Percentiles rank a stretch among this genome's conserved stretches.
Evolutionary conservation across 2,329 filamentous ascomycete genomes (phyloP).

Genomic region (Triangularia setosa): DNA sequence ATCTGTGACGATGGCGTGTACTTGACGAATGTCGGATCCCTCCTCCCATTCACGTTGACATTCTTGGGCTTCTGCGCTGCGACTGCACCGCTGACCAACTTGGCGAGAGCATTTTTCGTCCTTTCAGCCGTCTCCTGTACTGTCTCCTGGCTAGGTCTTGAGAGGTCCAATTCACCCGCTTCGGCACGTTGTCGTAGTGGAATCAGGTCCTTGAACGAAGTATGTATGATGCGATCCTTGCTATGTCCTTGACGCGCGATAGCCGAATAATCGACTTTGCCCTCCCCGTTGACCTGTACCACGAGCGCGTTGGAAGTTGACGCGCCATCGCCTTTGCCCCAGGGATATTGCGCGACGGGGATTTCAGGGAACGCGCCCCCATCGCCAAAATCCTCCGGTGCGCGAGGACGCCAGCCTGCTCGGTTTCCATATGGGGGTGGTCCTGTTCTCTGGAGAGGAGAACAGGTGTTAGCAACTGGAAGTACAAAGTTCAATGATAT

Average conservation of each 20-base stretch:
- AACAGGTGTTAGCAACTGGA: constrained; percentile 16
- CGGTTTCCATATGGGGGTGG: constrained; percentile 87
- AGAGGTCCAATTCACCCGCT: constrained; percentile 84
- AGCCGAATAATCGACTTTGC: constrained; percentile 94
- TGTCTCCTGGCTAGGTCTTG: constrained; percentile 78
- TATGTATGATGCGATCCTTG: constrained; percentile 81
- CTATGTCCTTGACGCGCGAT: constrained; percentile 87
- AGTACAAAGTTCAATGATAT: background rate
- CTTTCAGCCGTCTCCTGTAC: constrained; percentile 80
- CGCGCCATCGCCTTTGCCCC: constrained; percentile 79
- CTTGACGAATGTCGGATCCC: constrained; percentile 87
- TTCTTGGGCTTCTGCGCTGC: constrained; percentile 95
- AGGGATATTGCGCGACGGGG: constrained; percentile 87
- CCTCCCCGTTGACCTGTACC: constrained; percentile 86
- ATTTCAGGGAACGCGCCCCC: constrained; percentile 95
- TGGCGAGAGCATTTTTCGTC: constrained; percentile 81
- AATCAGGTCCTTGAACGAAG: constrained; percentile 95
- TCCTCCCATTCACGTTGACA: constrained; percentile 73
- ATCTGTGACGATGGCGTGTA: constrained; percentile 97
- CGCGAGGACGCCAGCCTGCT: constrained; percentile 83
- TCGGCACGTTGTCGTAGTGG: constrained; percentile 89
- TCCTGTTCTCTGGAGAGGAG: constrained; percentile 58
- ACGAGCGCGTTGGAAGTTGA: constrained; percentile 79
- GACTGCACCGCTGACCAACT: constrained; percentile 78
- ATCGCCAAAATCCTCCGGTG: constrained; percentile 89